Evolutionary conservation across 306 rosid genomes (phyloP).

Genomic region (Glycine soja): DNA sequence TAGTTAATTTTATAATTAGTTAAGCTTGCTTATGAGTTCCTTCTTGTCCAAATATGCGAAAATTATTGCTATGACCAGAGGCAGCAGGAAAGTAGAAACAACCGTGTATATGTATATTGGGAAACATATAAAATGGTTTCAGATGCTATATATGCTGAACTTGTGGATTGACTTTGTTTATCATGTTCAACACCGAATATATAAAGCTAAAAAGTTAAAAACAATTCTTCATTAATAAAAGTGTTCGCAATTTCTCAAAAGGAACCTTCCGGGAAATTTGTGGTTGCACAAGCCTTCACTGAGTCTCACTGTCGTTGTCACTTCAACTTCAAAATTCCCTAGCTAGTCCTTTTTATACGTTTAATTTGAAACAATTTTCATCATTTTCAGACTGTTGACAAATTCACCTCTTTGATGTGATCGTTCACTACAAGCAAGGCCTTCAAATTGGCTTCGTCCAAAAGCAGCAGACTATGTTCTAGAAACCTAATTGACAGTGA

Average conservation of each 20-base stretch:
- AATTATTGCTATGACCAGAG: background rate
- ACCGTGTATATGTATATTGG: background rate
- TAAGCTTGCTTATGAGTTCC: too few relatives aligned
- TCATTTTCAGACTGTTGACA: constrained; percentile 22
- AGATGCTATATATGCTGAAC: too few relatives aligned
- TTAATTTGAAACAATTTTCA: background rate
- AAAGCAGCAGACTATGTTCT: background rate
- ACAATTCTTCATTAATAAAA: background rate
- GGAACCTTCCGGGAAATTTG: constrained; percentile 30
- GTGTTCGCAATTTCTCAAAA: background rate
- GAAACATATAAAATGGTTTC: constrained; percentile 9
- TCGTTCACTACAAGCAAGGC: background rate
- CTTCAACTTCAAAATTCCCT: background rate
- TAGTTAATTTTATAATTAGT: too few relatives aligned
- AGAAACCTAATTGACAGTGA: constrained; percentile 14
- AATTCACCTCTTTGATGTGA: constrained; percentile 23
- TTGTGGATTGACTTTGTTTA: background rate
- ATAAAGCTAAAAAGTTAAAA: background rate
- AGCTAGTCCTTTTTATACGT: background rate
- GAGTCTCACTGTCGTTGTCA: background rate
- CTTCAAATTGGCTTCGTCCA: background rate
- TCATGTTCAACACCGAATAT: background rate
- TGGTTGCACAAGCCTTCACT: background rate
- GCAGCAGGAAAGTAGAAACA: constrained; percentile 3
- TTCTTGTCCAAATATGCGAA: background rate